These are phyloP conservation scores for Cryphonectria radicalis DNA, from an alignment of 2,329 filamentous ascomycete species.

Conservation along the genomic window DNA sequence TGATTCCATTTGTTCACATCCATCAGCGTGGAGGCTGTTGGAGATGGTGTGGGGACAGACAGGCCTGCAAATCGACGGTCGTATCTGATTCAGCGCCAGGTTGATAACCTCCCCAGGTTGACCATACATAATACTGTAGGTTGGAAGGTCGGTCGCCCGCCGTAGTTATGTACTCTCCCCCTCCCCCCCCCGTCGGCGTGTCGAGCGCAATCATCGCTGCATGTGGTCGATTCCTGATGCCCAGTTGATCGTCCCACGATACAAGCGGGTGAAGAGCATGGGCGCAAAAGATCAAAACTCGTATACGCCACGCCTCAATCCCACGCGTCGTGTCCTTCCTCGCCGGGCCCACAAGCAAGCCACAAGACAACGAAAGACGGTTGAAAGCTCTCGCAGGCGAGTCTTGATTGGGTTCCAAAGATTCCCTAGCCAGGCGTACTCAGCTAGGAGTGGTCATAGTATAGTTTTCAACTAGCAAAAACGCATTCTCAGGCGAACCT, in stretches of 20 bases:
- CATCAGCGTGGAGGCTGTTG: neutral
- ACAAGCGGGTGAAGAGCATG: neutral
- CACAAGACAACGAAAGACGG: conserved; percentile 55
- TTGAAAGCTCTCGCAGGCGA: conserved; percentile 32
- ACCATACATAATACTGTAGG: neutral
- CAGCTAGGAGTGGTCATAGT: conserved; percentile 75
- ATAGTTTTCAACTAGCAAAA: conserved; percentile 93
- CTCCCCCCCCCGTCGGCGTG: too few species aligned
- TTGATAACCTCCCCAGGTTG: neutral
- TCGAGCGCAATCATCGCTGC: neutral
- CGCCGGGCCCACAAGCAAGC: conserved; percentile 48
- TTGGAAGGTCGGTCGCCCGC: neutral
- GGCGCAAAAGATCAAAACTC: neutral
- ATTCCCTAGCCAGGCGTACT: conserved; percentile 76
- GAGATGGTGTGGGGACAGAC: neutral
- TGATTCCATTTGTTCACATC: neutral
- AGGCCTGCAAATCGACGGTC: neutral
- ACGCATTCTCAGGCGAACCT: conserved; percentile 84
- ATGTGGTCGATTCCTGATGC: neutral
- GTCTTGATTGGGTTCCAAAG: conserved; percentile 62
- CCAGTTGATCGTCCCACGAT: neutral
- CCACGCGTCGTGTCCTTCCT: conserved; percentile 49
- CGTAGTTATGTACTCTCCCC: too few species aligned
- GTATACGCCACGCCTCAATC: neutral
- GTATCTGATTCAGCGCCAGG: neutral